Evolutionary conservation across 2,329 filamentous ascomycete genomes (phyloP).

Genomic region (Cyanodermella asteris): DNA sequence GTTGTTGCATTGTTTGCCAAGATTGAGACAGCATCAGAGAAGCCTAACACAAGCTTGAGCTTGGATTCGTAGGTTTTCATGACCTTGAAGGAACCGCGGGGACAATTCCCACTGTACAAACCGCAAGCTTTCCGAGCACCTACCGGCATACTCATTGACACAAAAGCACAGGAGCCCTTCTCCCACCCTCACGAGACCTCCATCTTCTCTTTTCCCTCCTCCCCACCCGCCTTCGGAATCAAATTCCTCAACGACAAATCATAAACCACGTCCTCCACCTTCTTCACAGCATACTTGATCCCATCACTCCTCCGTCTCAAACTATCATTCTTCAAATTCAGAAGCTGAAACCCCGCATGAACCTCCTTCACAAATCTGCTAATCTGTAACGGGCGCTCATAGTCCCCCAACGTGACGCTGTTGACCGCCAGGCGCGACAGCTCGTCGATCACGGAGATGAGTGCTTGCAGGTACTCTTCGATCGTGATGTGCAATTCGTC

Average conservation of each 20-base stretch:
- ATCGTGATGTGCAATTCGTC: conserved; percentile 91
- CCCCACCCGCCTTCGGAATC: conserved; percentile 40
- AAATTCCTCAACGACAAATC: conserved; percentile 75
- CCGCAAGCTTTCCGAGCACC: too few species aligned
- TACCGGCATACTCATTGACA: too few species aligned
- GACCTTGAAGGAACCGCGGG: too few species aligned
- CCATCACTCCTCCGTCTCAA: conserved; percentile 72
- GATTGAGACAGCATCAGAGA: too few species aligned
- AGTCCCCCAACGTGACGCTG: conserved; percentile 78
- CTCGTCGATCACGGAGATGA: conserved; percentile 77
- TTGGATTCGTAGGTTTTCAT: too few species aligned
- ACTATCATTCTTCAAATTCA: conserved; percentile 93
- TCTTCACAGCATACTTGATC: conserved; percentile 92
- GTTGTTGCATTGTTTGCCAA: too few species aligned
- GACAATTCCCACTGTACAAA: too few species aligned
- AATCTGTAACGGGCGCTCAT: conserved; percentile 65
- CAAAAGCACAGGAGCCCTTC: too few species aligned
- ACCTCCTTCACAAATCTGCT: conserved; percentile 85
- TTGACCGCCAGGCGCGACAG: conserved; percentile 81
- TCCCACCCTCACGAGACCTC: too few species aligned
- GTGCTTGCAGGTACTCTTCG: conserved; percentile 82
- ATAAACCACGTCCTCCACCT: conserved; percentile 95
- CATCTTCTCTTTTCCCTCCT: too few species aligned
- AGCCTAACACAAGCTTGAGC: too few species aligned
- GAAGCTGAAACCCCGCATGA: conserved; percentile 84